phyloP scores from a whole-genome alignment of 345 rosid genomes.

The Erysimum cheiranthoides region DNA sequence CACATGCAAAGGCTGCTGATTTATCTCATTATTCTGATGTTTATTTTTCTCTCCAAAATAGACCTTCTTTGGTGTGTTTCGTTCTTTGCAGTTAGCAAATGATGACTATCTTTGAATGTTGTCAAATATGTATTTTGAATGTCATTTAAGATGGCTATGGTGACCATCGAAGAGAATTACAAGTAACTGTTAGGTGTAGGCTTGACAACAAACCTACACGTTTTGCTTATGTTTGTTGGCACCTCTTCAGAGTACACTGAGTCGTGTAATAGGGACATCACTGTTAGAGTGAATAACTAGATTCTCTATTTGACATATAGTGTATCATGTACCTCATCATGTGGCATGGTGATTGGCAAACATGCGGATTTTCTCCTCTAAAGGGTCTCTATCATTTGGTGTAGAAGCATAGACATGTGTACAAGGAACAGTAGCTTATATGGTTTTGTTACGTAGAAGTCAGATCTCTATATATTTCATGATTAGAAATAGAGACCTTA shows the following conservation, averaged over 20 bases:
- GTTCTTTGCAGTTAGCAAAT: constrained; percentile 13
- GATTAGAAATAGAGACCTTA: background rate
- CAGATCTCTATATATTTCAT: background rate
- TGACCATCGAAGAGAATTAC: background rate
- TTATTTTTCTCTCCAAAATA: background rate
- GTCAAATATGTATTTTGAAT: background rate
- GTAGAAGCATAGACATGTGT: constrained; percentile 1
- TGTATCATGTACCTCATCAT: background rate
- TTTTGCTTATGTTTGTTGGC: background rate
- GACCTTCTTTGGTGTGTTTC: background rate
- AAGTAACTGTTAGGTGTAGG: background rate
- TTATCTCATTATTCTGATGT: background rate
- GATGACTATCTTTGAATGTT: background rate
- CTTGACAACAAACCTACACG: background rate
- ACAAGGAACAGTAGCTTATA: background rate
- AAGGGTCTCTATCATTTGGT: constrained; percentile 5
- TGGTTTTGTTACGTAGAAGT: background rate
- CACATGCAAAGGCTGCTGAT: background rate
- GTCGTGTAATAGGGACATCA: constrained; percentile 11
- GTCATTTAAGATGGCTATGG: background rate
- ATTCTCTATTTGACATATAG: background rate
- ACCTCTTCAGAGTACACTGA: background rate
- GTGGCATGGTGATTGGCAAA: background rate
- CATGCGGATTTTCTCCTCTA: background rate
- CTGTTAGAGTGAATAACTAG: background rate